These are phyloP conservation scores for Guadua angustifolia DNA, from an alignment of 176 grass and related monocot genomes.

Conservation along the genomic window DNA sequence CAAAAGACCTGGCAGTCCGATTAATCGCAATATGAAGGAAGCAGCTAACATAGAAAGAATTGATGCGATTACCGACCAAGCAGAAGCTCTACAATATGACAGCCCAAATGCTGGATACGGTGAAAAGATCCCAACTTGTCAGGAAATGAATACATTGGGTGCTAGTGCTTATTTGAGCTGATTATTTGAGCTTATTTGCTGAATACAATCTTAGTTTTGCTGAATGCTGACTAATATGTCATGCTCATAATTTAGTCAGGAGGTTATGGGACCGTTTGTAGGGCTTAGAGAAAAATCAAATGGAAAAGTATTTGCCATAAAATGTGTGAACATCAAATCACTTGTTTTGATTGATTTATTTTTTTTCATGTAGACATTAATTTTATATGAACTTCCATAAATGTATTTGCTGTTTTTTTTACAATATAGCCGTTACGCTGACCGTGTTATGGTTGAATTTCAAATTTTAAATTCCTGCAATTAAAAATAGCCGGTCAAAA, in stretches of 20 bases:
- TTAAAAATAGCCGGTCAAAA: too few relatives aligned
- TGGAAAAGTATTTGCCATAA: conserved; percentile 79
- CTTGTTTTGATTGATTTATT: neutral
- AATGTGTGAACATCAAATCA: conserved; percentile 65
- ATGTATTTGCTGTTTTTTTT: conserved; percentile 2
- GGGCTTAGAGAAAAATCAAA: conserved; percentile 66
- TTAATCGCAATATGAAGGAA: conserved; percentile 13
- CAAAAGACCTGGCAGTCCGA: conserved; percentile 9
- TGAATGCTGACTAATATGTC: conserved; percentile 25
- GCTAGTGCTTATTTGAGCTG: conserved; percentile 5
- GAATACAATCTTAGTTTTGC: conserved; percentile 2
- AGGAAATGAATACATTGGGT: conserved; percentile 23
- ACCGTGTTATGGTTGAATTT: too few relatives aligned
- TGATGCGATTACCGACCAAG: conserved; percentile 31
- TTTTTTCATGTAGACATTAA: conserved; percentile 6
- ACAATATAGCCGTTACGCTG: too few relatives aligned
- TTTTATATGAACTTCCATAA: conserved; percentile 22
- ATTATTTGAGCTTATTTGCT: conserved; percentile 9
- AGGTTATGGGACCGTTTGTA: conserved; percentile 94
- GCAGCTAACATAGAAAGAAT: conserved; percentile 16
- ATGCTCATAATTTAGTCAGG: conserved; percentile 53
- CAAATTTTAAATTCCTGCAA: too few relatives aligned
- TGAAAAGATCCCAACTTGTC: conserved; percentile 26
- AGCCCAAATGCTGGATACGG: conserved; percentile 6
- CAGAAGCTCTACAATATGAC: conserved; percentile 21